Evolutionary conservation across 2,329 filamentous ascomycete genomes (phyloP).

Genomic region (Cladosporium velox): DNA sequence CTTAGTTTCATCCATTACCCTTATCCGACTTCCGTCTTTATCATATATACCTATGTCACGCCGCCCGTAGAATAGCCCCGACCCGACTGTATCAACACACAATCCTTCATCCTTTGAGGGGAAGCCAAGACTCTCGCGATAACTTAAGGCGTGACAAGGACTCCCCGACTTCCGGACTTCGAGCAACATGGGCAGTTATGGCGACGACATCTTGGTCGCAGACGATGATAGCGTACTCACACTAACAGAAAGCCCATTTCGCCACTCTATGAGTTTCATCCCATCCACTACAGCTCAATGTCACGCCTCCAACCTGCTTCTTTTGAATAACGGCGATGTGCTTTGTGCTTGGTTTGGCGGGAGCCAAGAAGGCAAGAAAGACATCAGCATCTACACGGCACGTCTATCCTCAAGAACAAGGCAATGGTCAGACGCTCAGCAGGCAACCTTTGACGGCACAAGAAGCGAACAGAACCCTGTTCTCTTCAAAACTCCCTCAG

Average conservation of each 20-base stretch:
- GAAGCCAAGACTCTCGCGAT: slow-evolving; percentile 7
- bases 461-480: slow-evolving; percentile 26
- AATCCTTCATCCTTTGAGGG: background rate
- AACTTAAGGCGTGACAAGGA: slow-evolving; percentile 8
- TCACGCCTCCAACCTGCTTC: slow-evolving; percentile 25
- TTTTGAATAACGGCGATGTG: slow-evolving; percentile 25
- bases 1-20: background rate
- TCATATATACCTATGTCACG: background rate
- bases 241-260: slow-evolving; percentile 17
- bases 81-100: background rate
- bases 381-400: slow-evolving; percentile 27
- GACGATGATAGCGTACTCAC: slow-evolving; percentile 15
- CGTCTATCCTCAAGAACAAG: slow-evolving; percentile 5
- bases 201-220: slow-evolving; percentile 9
- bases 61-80: background rate
- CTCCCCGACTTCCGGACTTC: background rate
- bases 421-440: slow-evolving; percentile 22
- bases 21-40: background rate
- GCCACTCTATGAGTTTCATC: slow-evolving; percentile 21
- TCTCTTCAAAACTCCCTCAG: slow-evolving; percentile 23
- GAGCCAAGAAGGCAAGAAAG: slow-evolving; percentile 25
- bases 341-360: slow-evolving; percentile 28
- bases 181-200: slow-evolving; percentile 9
- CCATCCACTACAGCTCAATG: slow-evolving; percentile 24
- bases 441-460: slow-evolving; percentile 24